Conservation (phyloP, 139 green algal genomes). For the Chlorella sp. region DNA sequence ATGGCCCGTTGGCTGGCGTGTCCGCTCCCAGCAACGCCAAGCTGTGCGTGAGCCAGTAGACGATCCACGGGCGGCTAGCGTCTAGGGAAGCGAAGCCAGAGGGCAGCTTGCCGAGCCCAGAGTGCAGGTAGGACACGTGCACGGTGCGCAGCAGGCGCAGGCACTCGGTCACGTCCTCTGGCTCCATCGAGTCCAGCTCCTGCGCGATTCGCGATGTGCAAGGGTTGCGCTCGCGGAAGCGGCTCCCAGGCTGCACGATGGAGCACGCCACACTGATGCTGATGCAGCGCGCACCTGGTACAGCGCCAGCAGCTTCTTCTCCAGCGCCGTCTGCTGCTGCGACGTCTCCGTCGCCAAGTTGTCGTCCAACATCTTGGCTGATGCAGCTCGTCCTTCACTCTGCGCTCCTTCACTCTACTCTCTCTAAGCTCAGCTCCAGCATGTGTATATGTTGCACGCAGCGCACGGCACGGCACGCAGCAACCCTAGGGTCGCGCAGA, state of each 20-base stretch:
- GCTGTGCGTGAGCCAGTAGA: constrained; percentile 87
- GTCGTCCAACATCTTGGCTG: constrained; percentile 47
- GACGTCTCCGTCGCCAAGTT: constrained; percentile 29
- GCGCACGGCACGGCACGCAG: too few relatives aligned
- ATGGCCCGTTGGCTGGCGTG: constrained; percentile 15
- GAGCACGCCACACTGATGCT: not conserved
- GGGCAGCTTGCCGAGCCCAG: constrained; percentile 45
- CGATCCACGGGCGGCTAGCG: constrained; percentile 82
- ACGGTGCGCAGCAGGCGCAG: constrained; percentile 42
- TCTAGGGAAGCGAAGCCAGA: constrained; percentile 66
- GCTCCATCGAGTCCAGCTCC: constrained; percentile 14
- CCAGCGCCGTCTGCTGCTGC: constrained; percentile 44
- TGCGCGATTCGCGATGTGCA: too few relatives aligned
- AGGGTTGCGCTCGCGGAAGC: too few relatives aligned
- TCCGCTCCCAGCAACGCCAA: constrained; percentile 68
- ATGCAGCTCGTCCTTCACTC: too few relatives aligned
- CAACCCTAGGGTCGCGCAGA: too few relatives aligned
- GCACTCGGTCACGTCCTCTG: constrained; percentile 7
- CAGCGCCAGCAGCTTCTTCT: constrained; percentile 35
- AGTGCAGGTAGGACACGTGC: constrained; percentile 57
- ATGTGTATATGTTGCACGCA: too few relatives aligned
- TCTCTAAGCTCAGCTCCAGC: too few relatives aligned
- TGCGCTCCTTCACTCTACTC: too few relatives aligned
- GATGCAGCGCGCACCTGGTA: constrained; percentile 10
- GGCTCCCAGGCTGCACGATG: not conserved